A percentile compares a stretch with the other conserved stretches of the same genome.
These are phyloP conservation scores for Monosporascus cannonballus DNA, from an alignment of 2,329 filamentous ascomycete species.

Conservation along the genomic window DNA sequence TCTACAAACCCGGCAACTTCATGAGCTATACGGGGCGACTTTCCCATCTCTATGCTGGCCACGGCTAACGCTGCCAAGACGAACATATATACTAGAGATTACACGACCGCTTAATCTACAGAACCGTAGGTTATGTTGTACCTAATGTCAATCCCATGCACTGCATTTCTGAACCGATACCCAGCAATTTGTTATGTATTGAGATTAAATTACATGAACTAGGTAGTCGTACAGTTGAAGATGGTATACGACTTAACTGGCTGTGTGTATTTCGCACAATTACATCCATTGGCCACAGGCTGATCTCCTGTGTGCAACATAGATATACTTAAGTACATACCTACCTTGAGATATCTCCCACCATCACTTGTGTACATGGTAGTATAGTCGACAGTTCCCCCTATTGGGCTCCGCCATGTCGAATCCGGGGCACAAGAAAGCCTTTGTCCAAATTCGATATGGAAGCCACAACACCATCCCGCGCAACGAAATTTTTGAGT, in stretches of 20 bases:
- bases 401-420: background rate
- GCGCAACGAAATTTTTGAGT: background rate
- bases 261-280: too few relatives aligned
- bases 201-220: background rate
- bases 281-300: too few relatives aligned
- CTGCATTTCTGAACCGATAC: background rate
- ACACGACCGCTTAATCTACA: background rate
- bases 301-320: too few relatives aligned
- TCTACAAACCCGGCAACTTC: slow-evolving; percentile 3
- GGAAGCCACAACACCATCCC: background rate
- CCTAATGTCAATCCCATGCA: background rate
- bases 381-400: too few relatives aligned
- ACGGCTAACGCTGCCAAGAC: slow-evolving; percentile 3
- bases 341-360: too few relatives aligned
- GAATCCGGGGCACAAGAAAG: too few relatives aligned
- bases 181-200: background rate
- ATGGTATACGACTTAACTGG: too few relatives aligned
- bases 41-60: slow-evolving; percentile 12
- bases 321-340: too few relatives aligned
- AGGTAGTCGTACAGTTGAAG: background rate
- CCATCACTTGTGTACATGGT: too few relatives aligned
- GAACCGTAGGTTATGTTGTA: background rate
- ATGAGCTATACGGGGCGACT: slow-evolving; percentile 7
- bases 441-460: background rate
- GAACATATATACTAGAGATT: background rate